Evolutionary conservation across 129 eudicot genomes (phyloP), one percentile per base, ranked within the genome.

Genomic region (Deinandra increscens): DNA sequence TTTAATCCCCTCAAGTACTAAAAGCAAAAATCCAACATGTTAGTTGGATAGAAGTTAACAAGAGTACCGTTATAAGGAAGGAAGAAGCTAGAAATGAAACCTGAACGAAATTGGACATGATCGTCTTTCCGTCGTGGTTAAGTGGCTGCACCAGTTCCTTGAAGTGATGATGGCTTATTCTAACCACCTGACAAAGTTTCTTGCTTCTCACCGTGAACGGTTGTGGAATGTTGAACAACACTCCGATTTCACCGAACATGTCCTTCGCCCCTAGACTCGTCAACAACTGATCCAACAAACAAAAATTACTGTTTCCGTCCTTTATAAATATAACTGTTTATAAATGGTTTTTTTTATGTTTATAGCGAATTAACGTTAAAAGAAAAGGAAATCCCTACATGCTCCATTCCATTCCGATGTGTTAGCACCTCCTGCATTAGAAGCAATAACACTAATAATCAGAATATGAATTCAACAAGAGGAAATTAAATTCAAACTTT

Each of bases 181-280:
- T 72, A 38, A 88, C 79, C 23, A 88, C 96, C 84, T 88, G 96
- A 43, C 87, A 88, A 62, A 85, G 87, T 71, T 85, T 78, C 84
- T 75, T 85, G 74, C 88, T 88, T 77, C 96, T 85, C 72, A 88
- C 91, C 1, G 91, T 88, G 68, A 88, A 88, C 15, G 96, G 96
- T 64, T 88, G 96, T 18, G 96, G 96, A 64, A 76, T 72, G 75
- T 88, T 88, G 73, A 88, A 78, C 44, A 88, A 78, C 13, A 88
- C 96, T 58, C 87, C 91, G 41, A 85, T 77, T 79, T 88, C 96
- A 0, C 96, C 96, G 17, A 83, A 79, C 85, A 83, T 83, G 13
- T 83, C 87, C 66, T 69, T 85, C 29, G 96, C 66, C 38, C 77
- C 87, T 77, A 81, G 39, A 39, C 64, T 81, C 53, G 78, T 53